A percentile compares a stretch with the other conserved stretches of the same genome.
Conservation (phyloP, 2,329 filamentous ascomycete genomes). For the Penicillium sp. region DNA sequence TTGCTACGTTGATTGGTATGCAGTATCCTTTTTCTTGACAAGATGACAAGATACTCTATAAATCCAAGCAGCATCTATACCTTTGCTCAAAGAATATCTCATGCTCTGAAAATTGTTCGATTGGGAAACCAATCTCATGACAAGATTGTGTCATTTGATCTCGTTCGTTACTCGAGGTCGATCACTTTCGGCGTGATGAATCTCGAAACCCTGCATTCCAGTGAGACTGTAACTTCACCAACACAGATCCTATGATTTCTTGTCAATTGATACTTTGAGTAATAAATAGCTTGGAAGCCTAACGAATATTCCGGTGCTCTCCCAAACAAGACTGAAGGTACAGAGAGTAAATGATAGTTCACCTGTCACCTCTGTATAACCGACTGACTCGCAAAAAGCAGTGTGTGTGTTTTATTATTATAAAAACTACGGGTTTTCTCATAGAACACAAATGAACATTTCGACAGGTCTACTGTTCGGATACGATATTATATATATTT, state of each 20-base stretch:
- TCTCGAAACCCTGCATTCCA: conserved; percentile 7
- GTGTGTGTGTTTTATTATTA: not conserved
- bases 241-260: not conserved
- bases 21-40: not conserved
- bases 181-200: not conserved
- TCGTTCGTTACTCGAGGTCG: not conserved
- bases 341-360: not conserved
- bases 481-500: not conserved
- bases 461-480: not conserved
- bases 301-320: not conserved
- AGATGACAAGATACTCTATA: not conserved
- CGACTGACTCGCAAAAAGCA: not conserved
- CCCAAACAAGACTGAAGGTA: not conserved
- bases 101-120: not conserved
- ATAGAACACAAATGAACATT: no score
- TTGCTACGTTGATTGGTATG: not conserved
- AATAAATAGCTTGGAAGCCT: not conserved
- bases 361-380: not conserved
- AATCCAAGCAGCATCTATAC: not conserved
- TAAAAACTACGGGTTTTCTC: not conserved
- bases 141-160: not conserved
- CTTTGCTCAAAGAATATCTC: not conserved
- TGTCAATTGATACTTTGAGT: not conserved
- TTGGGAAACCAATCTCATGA: not conserved
- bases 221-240: not conserved